These are phyloP conservation scores for Fomitopsis schrenkii DNA, from an alignment of 1,284 basidiomycete genomes.

Conservation along the genomic window DNA sequence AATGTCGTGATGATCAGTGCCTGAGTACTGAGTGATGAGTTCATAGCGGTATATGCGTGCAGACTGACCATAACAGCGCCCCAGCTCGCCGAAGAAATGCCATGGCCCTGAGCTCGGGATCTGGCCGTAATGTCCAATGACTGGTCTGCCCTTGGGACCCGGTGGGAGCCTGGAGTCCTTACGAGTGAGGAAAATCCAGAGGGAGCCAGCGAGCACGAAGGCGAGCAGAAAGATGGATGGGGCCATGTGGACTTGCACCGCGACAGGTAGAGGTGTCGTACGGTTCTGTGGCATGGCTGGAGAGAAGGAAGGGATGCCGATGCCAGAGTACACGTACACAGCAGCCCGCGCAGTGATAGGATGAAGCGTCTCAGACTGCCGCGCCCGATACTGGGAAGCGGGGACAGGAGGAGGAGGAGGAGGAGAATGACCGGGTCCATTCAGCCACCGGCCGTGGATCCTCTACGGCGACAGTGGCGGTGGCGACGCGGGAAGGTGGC, in stretches of 20 bases:
- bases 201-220: neutral
- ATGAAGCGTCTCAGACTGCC: too few species aligned
- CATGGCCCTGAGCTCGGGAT: slow-evolving; percentile 16
- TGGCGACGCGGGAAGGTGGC: neutral
- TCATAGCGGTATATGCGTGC: neutral
- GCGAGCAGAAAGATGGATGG: neutral
- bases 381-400: too few species aligned
- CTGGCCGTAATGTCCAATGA: slow-evolving; percentile 14
- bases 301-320: too few species aligned
- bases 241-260: neutral
- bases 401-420: too few species aligned
- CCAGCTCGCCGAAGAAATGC: slow-evolving; percentile 13
- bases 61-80: slow-evolving; percentile 13
- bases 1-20: neutral
- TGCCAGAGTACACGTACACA: too few species aligned
- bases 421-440: too few species aligned
- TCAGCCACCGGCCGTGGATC: too few species aligned
- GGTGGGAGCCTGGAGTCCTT: slow-evolving; percentile 10
- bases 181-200: neutral
- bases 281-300: neutral
- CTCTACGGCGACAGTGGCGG: too few species aligned
- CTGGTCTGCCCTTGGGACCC: slow-evolving; percentile 11
- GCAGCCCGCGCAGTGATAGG: too few species aligned
- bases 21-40: neutral
- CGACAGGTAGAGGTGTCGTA: neutral